Base-by-base conservation (phyloP, 73 alveolate species). In the Stentor coeruleus region DNA sequence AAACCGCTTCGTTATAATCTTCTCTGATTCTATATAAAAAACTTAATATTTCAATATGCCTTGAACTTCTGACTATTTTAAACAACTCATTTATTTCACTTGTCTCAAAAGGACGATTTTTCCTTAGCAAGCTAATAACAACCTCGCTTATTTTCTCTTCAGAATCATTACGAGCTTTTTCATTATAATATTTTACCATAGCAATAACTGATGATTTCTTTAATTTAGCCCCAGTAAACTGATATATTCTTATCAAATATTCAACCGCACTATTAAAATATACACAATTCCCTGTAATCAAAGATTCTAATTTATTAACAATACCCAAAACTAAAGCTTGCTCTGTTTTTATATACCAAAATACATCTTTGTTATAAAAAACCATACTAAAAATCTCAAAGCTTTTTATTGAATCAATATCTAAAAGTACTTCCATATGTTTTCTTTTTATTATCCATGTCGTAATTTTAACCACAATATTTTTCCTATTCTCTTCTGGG, bases 381-480 rank as follows among this genome's bases (percentile, higher is more conserved):
- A 66, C 49, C n/a, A n/a, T n/a, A n/a, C n/a, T n/a, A n/a, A n/a
- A n/a, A 11, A 66, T 20, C 2, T 31, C n/a, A 26, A 66, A 28
- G n/a, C 20, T 20, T 2, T 66, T 66, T 66, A 66, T 28, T 20
- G 79, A 0, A 33, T 66, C 79, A 33, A 66, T 66, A 26, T 66
- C 79, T 20, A 66, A 31, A 26, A 66, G 14, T 28, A 15, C 33
- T 2, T 20, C 79, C 33, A 66, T 14, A 66, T 66, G 79, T 2
- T 66, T 66, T 33, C 79, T 66, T 33, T 66, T 66, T 28, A 66
- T 20, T 11, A 66, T 20, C 79, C 79, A 66, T 26, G n/a, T 40
- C 14, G 15, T 15, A 66, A 66, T 20, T 20, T 31, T 66, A 66
- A 20, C 37, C 14, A 66, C 15, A 20, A 66, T 31, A 1, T 33